Conservation (phyloP, 306 rosid genomes). For the Cyclanthera cordifolia region DNA sequence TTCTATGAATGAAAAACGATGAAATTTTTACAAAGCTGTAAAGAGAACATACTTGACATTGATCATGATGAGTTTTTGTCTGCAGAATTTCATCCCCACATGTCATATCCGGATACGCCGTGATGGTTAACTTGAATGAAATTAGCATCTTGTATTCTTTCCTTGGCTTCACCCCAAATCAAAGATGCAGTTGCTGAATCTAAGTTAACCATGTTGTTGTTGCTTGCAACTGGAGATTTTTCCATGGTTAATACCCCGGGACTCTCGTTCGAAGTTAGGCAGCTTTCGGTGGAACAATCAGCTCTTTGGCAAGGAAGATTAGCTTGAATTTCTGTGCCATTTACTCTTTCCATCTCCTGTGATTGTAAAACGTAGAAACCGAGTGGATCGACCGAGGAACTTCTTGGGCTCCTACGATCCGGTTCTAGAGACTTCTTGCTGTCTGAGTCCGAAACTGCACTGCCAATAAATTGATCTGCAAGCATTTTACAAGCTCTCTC, state of each 20-base stretch:
- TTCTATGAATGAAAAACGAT: constrained; percentile 1
- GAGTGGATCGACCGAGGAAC: constrained; percentile 44
- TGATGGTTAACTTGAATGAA: constrained; percentile 46
- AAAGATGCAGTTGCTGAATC: constrained; percentile 49
- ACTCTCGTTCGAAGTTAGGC: constrained; percentile 84
- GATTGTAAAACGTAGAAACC: constrained; percentile 61
- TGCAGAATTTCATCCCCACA: constrained; percentile 26
- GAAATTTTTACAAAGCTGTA: constrained; percentile 10
- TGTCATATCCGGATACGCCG: constrained; percentile 50
- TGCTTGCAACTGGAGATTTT: constrained; percentile 55
- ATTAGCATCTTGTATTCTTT: constrained; percentile 57
- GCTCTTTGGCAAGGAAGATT: constrained; percentile 49
- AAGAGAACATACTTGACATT: background rate
- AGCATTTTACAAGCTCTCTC: constrained; percentile 98
- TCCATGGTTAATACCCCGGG: constrained; percentile 61
- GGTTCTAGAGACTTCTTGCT: constrained; percentile 50
- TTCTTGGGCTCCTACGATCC: constrained; percentile 46
- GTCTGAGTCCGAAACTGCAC: constrained; percentile 50
- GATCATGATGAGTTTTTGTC: constrained; percentile 1
- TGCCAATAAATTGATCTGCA: constrained; percentile 80
- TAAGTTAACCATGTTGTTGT: constrained; percentile 44
- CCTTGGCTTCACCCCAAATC: constrained; percentile 68
- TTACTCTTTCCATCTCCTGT: constrained; percentile 34
- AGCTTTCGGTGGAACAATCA: constrained; percentile 93
- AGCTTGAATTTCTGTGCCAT: constrained; percentile 34